Conservation (phyloP, 768 basidiomycete species). For the Austroboletus festivus region DNA sequence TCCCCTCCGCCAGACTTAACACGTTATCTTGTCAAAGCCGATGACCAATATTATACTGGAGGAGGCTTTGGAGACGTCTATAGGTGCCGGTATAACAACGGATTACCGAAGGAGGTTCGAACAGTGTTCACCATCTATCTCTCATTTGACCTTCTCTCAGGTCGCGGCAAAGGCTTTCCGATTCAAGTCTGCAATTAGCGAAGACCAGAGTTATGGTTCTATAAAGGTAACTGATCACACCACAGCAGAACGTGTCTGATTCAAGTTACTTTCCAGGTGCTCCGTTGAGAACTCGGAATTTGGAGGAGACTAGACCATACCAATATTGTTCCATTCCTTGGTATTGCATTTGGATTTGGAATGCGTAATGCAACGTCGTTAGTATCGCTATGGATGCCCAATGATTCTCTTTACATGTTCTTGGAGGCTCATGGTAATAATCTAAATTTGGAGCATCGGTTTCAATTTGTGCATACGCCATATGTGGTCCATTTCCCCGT, state of each 20-base stretch:
- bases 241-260: not conserved
- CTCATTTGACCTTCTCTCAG: no score
- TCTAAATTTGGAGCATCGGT: not conserved
- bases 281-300: not conserved
- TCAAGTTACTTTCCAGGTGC: not conserved
- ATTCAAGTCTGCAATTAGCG: not conserved
- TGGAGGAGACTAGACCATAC: not conserved
- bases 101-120: not conserved
- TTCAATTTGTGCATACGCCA: conserved; percentile 17
- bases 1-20: conserved; percentile 10
- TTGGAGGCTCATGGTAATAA: not conserved
- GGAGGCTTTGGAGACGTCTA: conserved; percentile 19
- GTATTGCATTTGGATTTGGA: not conserved
- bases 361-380: not conserved
- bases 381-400: not conserved
- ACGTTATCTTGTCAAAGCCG: not conserved
- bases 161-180: not conserved
- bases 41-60: conserved; percentile 1
- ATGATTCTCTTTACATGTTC: conserved; percentile 16
- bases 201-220: not conserved
- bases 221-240: not conserved
- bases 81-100: conserved; percentile 2
- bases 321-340: not conserved
- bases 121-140: no score
- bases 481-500: conserved; percentile 7